A percentile compares a stretch with the other conserved stretches of the same genome.
phyloP scores from a whole-genome alignment of 2,329 filamentous ascomycete genomes.

The Arthrobotrys conoides region DNA sequence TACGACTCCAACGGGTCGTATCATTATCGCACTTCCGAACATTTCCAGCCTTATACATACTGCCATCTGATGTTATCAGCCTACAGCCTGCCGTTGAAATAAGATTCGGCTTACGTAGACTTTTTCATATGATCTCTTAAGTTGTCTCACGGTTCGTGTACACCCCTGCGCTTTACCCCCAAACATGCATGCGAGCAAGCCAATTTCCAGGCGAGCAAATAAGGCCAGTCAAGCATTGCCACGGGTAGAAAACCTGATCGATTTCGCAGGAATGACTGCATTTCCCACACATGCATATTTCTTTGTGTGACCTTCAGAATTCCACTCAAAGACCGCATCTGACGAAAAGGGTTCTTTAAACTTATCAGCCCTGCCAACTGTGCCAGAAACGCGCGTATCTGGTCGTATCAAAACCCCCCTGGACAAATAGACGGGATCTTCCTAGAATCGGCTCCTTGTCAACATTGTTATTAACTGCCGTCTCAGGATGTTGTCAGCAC shows the following conservation, averaged over 20 bases:
- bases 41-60: not conserved
- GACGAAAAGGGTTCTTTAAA: constrained; percentile 2
- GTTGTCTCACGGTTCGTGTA: not conserved
- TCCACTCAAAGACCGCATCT: not conserved
- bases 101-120: constrained; percentile 23
- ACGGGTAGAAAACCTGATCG: not conserved
- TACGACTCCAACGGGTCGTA: constrained; percentile 15
- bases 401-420: constrained; percentile 5
- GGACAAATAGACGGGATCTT: constrained; percentile 36
- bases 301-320: constrained; percentile 1
- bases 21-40: not conserved
- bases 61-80: not conserved
- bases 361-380: constrained; percentile 3
- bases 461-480: constrained; percentile 28
- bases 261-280: constrained; percentile 1
- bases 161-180: constrained; percentile 1
- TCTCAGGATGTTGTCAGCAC: constrained; percentile 40
- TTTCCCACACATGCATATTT: not conserved
- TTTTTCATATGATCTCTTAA: not conserved
- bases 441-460: constrained; percentile 33
- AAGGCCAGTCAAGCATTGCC: constrained; percentile 6
- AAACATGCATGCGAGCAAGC: constrained; percentile 12
- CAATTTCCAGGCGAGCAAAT: constrained; percentile 42
- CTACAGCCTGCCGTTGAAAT: not conserved
- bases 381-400: constrained; percentile 14